These are phyloP conservation scores for Triticum aestivum DNA, from an alignment of 176 grass and related monocot genomes.

Conservation along the genomic window IWGSC_CS_RefSeq_v2.1 NC_057811.1:74902539-74903038, in stretches of 20 bases:
- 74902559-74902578: neutral
- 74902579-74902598: no score
- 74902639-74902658: neutral
- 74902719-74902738: neutral
- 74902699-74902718: neutral
- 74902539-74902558: neutral
- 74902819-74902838: conserved; percentile 42
- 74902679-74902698: neutral
- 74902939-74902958: neutral
- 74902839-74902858: conserved; percentile 38
- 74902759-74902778: no score
- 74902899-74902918: conserved; percentile 50
- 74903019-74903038: no score
- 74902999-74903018: neutral
- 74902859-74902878: conserved; percentile 49
- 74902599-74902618: neutral
- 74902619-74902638: neutral
- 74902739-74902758: neutral
- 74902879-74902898: conserved; percentile 52
- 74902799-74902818: conserved; percentile 64
- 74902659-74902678: no score
- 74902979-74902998: neutral
- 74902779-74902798: conserved; percentile 7
- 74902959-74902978: neutral
- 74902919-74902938: conserved; percentile 10